Base-by-base conservation (phyloP, 1,284 basidiomycete genomes). In the Porphyrellus sp. region DNA sequence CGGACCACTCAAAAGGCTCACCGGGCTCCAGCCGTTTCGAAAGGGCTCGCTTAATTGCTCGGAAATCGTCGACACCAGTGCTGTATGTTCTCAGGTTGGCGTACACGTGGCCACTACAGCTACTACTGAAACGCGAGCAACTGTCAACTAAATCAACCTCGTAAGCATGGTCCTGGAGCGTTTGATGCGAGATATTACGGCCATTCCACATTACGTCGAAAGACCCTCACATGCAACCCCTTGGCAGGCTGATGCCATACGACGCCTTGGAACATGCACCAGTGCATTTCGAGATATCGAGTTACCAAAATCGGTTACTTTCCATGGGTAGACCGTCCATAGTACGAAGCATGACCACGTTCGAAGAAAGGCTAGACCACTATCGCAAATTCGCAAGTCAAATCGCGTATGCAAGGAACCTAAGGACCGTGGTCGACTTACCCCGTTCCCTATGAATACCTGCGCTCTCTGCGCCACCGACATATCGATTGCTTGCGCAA, bases 361-460 rank as follows among this genome's bases (percentile, higher is more conserved):
- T 81, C 8, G 76, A 74, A 13, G 78, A 78, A 57, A 83, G 56
- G 52, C 77, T 80, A 24, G 81, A 83, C 62, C 80, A 83, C 79
- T 81, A 52, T 16, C 44, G 35, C 8, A 20, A 49, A 18, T 9
- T 37, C 45, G 20, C 9, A 8, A 18, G 49, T 53, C 45, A 56
- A 33, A 41, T 40, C 15, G 7, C 20, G 21, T 7, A 34, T 11
- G 20, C 3, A 11, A 30, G 24, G 2, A 24, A 30, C 20, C 24
- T 34, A 30, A 1, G 15, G n/a, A n/a, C n/a, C n/a, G n/a, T n/a
- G n/a, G 13, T 37, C 18, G 21, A 42, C 66, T 49, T 25, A 67
- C 68, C 56, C 68, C 77, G 46, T 79, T 78, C 8, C 76, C 77
- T 34, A 79, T 61, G 50, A 79, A 74, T 9, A 73, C 69, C 51